Percentiles rank a stretch among this genome's conserved stretches.
phyloP scores from a whole-genome alignment of 345 rosid genomes.

The Rhizophora mangle region DNA sequence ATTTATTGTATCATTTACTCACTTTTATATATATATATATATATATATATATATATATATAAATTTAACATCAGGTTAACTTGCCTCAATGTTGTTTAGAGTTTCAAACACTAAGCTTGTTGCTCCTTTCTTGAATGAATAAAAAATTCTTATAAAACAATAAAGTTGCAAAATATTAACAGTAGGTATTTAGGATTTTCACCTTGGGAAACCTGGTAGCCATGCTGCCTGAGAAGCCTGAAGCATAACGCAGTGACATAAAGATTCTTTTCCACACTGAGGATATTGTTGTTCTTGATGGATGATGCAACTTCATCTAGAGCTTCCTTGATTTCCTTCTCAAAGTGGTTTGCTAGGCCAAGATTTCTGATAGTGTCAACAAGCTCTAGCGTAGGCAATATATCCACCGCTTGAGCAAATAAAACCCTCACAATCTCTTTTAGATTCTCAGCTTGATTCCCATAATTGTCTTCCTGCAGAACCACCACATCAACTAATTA shows the following conservation, averaged over 20 bases:
- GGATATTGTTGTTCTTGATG: background rate
- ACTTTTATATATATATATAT: too few species aligned
- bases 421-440: slow-evolving; percentile 21
- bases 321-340: slow-evolving; percentile 31
- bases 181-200: background rate
- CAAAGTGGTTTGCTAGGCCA: slow-evolving; percentile 33
- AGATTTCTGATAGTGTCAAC: slow-evolving; percentile 36
- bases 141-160: too few species aligned
- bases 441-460: slow-evolving; percentile 15
- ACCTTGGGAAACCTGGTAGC: slow-evolving; percentile 45
- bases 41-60: too few species aligned
- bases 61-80: too few species aligned
- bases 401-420: slow-evolving; percentile 24
- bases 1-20: too few species aligned
- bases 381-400: slow-evolving; percentile 31
- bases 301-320: slow-evolving; percentile 16
- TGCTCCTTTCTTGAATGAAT: too few species aligned
- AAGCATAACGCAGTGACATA: slow-evolving; percentile 36
- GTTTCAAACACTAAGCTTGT: too few species aligned
- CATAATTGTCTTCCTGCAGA: slow-evolving; percentile 30
- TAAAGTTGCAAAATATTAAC: too few species aligned
- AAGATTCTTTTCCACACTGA: slow-evolving; percentile 18
- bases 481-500: background rate
- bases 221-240: slow-evolving; percentile 44
- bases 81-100: too few species aligned